Evolutionary conservation across 2,329 filamentous ascomycete species (phyloP).

Genomic region (Piedraia hortae): DNA sequence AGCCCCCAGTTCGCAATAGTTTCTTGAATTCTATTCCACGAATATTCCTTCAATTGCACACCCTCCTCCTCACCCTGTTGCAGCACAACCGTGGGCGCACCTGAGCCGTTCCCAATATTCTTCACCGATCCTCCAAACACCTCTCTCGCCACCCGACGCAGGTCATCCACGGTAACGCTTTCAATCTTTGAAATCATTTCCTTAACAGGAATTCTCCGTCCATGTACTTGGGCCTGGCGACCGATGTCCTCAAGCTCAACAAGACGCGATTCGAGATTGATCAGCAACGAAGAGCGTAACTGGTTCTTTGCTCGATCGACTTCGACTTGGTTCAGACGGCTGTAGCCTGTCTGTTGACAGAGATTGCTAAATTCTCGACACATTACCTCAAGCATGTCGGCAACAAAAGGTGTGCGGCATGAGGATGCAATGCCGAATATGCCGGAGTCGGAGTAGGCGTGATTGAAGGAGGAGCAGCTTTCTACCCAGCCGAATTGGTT

Average conservation of each 20-base stretch:
- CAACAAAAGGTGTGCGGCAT: conserved; percentile 52
- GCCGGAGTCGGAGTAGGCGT: conserved; percentile 85
- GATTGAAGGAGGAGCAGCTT: conserved; percentile 85
- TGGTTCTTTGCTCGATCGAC: conserved; percentile 93
- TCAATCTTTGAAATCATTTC: conserved; percentile 88
- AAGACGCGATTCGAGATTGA: conserved; percentile 96
- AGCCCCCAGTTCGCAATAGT: conserved; percentile 62
- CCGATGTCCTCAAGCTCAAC: conserved; percentile 92
- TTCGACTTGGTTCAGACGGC: conserved; percentile 43
- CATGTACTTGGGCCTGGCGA: conserved; percentile 88
- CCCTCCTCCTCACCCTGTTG: conserved; percentile 66
- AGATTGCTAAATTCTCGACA: conserved; percentile 65
- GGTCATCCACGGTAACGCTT: conserved; percentile 47
- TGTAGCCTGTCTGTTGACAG: conserved; percentile 46
- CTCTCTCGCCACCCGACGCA: conserved; percentile 51
- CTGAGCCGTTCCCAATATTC: conserved; percentile 53
- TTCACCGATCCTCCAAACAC: conserved; percentile 52
- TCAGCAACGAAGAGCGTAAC: conserved; percentile 62
- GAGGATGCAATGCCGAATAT: conserved; percentile 81
- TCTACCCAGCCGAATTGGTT: conserved; percentile 98
- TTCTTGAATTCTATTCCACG: conserved; percentile 76
- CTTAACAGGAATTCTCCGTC: conserved; percentile 63
- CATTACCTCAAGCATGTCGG: conserved; percentile 79
- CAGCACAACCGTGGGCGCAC: conserved; percentile 76
- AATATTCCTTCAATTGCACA: conserved; percentile 36